Conservation (phyloP, 805 yeast species). For the Cyberlindnera americana region DNA sequence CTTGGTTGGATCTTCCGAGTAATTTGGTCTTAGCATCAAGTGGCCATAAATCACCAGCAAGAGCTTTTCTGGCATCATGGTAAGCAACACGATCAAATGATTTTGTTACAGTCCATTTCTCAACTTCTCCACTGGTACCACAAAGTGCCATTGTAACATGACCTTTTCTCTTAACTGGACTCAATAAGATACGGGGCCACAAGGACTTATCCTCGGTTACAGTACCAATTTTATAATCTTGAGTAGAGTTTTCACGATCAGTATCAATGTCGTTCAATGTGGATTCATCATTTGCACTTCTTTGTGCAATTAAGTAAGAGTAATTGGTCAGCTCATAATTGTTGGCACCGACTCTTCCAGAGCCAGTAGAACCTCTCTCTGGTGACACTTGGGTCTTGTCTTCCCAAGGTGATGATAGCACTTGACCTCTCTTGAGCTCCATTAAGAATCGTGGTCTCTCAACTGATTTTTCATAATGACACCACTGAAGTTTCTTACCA, state of each 20-base stretch:
- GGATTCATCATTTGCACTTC: conserved; percentile 44
- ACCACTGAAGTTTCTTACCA: conserved; percentile 65
- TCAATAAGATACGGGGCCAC: conserved; percentile 72
- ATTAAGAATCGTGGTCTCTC: conserved; percentile 74
- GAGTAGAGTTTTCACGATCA: conserved; percentile 32
- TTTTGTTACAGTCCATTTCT: conserved; percentile 84
- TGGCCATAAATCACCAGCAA: conserved; percentile 88
- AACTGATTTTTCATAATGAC: conserved; percentile 68
- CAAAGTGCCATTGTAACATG: conserved; percentile 80
- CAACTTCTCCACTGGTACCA: conserved; percentile 73
- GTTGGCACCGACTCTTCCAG: conserved; percentile 74
- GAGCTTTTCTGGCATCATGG: conserved; percentile 86
- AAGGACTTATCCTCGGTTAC: conserved; percentile 24
- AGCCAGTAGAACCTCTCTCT: conserved; percentile 50
- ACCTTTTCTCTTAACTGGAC: conserved; percentile 75
- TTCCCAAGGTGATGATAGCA: conserved; percentile 70
- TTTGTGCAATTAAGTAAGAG: conserved; percentile 69
- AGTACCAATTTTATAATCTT: conserved; percentile 23
- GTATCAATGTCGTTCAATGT: conserved; percentile 40
- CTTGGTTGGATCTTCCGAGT: conserved; percentile 34
- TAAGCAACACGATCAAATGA: conserved; percentile 69
- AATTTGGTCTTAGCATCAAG: conserved; percentile 55
- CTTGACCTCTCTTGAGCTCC: conserved; percentile 81
- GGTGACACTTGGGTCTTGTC: conserved; percentile 37
- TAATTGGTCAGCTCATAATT: conserved; percentile 69